Conservation (phyloP, 129 eudicot genomes). For the Flaveria brownii region DNA sequence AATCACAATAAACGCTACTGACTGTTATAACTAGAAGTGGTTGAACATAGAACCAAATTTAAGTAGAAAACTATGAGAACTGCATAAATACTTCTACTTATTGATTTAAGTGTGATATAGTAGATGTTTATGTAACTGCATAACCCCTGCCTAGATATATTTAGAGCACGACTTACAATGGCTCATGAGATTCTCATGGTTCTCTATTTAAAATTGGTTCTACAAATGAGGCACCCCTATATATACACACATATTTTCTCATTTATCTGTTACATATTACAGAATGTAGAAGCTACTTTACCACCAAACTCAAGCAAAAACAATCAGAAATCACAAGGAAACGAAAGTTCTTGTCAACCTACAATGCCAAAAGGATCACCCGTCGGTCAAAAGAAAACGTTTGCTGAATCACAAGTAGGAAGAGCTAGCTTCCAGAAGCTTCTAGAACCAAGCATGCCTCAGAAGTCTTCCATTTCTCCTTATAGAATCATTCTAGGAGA, state of each 20-base stretch:
- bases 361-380: conserved; percentile 44
- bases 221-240: too few species aligned
- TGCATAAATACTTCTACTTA: not conserved
- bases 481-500: conserved; percentile 88
- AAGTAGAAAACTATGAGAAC: not conserved
- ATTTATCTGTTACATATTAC: conserved; percentile 13
- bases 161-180: not conserved
- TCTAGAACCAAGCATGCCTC: conserved; percentile 77
- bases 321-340: conserved; percentile 35
- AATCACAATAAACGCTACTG: not conserved
- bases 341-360: conserved; percentile 37
- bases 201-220: too few species aligned
- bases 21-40: too few species aligned
- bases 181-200: not conserved
- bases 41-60: too few species aligned
- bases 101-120: not conserved
- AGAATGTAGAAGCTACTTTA: conserved; percentile 51
- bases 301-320: conserved; percentile 26
- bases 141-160: not conserved
- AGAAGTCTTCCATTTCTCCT: conserved; percentile 76
- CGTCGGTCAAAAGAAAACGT: conserved; percentile 45
- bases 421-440: conserved; percentile 85
- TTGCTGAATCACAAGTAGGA: conserved; percentile 71
- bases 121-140: not conserved
- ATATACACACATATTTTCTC: not conserved